phyloP scores from a whole-genome alignment of 306 rosid species.

The Oxytropis ochrocephala region DNA sequence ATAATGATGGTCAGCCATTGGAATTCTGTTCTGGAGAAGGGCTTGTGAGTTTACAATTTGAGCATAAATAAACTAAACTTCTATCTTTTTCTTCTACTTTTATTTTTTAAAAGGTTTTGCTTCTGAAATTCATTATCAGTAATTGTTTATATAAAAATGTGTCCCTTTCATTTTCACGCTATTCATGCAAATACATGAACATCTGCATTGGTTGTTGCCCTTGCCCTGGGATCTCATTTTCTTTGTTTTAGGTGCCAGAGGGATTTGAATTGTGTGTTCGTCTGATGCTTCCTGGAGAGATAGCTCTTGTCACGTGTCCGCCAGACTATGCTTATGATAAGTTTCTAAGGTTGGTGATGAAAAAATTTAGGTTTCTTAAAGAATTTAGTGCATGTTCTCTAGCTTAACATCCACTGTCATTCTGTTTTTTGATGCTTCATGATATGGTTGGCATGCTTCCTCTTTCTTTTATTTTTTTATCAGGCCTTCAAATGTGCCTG shows the following conservation, averaged over 20 bases:
- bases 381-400: slow-evolving; percentile 4
- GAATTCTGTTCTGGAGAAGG: slow-evolving; percentile 98
- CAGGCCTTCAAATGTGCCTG: slow-evolving; percentile 86
- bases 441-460: slow-evolving; percentile 15
- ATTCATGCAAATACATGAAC: slow-evolving; percentile 13
- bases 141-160: neutral
- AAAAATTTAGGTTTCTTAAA: slow-evolving; percentile 1
- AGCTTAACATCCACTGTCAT: neutral
- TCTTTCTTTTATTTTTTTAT: neutral
- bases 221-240: neutral
- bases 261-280: slow-evolving; percentile 96
- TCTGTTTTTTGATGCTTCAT: slow-evolving; percentile 14
- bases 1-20: slow-evolving; percentile 81
- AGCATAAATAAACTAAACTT: slow-evolving; percentile 11
- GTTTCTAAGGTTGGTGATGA: slow-evolving; percentile 57
- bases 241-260: slow-evolving; percentile 64
- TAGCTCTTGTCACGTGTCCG: slow-evolving; percentile 81
- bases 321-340: slow-evolving; percentile 98
- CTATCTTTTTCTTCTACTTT: neutral
- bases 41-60: slow-evolving; percentile 59
- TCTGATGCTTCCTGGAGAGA: slow-evolving; percentile 93
- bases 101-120: slow-evolving; percentile 1
- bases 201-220: neutral
- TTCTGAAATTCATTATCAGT: neutral
- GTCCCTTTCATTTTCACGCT: neutral